Evolutionary conservation across 139 green algal species (phyloP), one percentile per base, ranked within the genome.

Genomic region (Micromonas commoda): DNA sequence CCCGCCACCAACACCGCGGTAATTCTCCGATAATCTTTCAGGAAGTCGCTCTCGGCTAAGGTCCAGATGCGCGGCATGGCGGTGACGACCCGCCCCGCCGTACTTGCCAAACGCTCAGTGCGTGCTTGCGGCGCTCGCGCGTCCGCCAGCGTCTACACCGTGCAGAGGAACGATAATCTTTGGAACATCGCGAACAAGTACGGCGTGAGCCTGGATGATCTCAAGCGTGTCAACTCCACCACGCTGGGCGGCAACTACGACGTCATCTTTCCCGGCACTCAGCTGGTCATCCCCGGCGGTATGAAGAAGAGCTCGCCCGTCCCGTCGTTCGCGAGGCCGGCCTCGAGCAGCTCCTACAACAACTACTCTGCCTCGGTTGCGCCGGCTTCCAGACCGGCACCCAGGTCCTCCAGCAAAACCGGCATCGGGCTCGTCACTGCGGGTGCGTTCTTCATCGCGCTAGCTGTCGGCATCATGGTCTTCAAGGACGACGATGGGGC

Each of bases 231-330:
- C 13, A 31, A 33, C 61, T 31, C 6, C 26, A 31, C 6, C 61
- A 20, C n/a, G 9, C n/a, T 33, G 33, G 71, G 71, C 54, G 71
- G 71, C 23, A 52, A 77, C n/a, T n/a, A n/a, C 34, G 71, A 61
- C 54, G 35, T 65, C 71, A 31, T 45, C 54, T 28, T 19, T 64
- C 23, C 71, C 33, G 71, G 60, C 35, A 4, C 13, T 9, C 23
- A 61, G 33, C 24, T 52, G 23, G 71, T 31, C 26, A 6, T 69
- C 61, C 26, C n/a, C 13, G 61, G 61, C 61, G 61, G 9, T 6
- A 19, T 19, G n/a, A 20, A 13, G 61, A 33, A 13, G 61, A 13
- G 61, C 9, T 16, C 45, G 9, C 9, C 45, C 9, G 45, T 57
- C 45, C 45, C 45, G 9, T 9, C 45, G 45, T 57, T 57, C 45